These are phyloP conservation scores for Secale cereale DNA, from an alignment of 176 grass and related monocot species.

Conservation along the genomic window DNA sequence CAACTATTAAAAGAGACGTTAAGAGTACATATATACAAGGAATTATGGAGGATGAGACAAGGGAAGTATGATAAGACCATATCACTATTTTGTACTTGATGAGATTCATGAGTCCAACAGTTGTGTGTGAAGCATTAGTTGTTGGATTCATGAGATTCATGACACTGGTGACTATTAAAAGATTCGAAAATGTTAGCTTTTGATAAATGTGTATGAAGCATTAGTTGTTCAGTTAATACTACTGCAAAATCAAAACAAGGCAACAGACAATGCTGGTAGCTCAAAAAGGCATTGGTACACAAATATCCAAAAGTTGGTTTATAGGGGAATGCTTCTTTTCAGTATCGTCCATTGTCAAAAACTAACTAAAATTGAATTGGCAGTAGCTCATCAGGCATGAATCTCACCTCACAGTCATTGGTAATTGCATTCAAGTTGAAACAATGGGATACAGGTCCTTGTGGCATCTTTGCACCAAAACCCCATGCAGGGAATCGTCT, in stretches of 20 bases:
- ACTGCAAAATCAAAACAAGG: background rate
- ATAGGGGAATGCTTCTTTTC: too few species aligned
- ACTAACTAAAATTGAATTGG: background rate
- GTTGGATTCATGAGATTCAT: too few species aligned
- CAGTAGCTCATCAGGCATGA: background rate
- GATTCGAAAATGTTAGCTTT: too few species aligned
- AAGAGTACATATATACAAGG: background rate
- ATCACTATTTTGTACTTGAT: background rate
- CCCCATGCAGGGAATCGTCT: constrained; percentile 85
- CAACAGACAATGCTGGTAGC: background rate
- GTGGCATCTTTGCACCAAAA: constrained; percentile 67
- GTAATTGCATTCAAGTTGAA: constrained; percentile 75
- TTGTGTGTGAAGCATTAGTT: too few species aligned
- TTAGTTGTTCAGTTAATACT: background rate
- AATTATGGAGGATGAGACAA: background rate
- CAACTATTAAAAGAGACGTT: constrained; percentile 3
- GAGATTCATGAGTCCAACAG: background rate
- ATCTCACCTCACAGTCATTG: constrained; percentile 56
- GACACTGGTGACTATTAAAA: too few species aligned
- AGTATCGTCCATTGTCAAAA: background rate
- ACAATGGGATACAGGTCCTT: constrained; percentile 65
- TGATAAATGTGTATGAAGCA: background rate
- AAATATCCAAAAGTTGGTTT: too few species aligned
- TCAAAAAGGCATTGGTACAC: background rate
- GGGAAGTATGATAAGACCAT: background rate